Base-by-base conservation (phyloP, 2,329 filamentous ascomycete genomes). In the Didymella exigua region DNA sequence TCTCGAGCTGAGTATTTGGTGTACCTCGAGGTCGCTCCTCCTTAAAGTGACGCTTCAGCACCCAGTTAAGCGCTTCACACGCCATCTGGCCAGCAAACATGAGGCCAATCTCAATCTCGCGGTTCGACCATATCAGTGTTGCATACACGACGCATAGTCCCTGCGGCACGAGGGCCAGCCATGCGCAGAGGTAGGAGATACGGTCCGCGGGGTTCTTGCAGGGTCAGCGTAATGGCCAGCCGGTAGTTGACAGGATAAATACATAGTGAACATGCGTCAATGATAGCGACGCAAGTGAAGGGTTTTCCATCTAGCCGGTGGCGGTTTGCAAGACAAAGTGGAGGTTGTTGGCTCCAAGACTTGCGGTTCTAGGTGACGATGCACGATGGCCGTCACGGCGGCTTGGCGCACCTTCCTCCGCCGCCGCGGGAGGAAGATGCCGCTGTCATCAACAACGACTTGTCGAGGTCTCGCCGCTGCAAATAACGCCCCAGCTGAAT, bases 241-340 rank as follows among this genome's bases (percentile, higher is more conserved):
- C 5, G 21, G 37, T 44, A 40, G 49, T 43, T 43, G 13, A 34
- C 21, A 26, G n/a, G 36, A 40, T 33, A 52, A 86, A 71, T 79
- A 96, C 93, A 82, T 98, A 98, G 80, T 95, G 91, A 66, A 98
- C 93, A 79, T 98, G 93, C 10, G 95, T 98, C 65, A 99, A 79
- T 46, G 93, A 96, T 58, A 99, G 84, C 21, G 93, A 98, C 46
- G 93, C 91, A 53, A 98, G 81, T 34, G 90, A 86, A 21, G 79
- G 74, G 23, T 75, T 73, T 38, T 81, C 77, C 78, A 82, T 81
- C 31, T 21, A 67, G 56, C 38, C 18, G n/a, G 27, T 38, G 38
- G 33, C 16, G 7, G 14, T 37, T 8, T n/a, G 7, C n/a, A 13
- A 26, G 19, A 18, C 24, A 23, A 36, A 30, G 21, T 10, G 24